These are phyloP conservation scores for Penicillium sp. DNA, from an alignment of 2,329 filamentous ascomycete genomes.

Conservation along the genomic window DNA sequence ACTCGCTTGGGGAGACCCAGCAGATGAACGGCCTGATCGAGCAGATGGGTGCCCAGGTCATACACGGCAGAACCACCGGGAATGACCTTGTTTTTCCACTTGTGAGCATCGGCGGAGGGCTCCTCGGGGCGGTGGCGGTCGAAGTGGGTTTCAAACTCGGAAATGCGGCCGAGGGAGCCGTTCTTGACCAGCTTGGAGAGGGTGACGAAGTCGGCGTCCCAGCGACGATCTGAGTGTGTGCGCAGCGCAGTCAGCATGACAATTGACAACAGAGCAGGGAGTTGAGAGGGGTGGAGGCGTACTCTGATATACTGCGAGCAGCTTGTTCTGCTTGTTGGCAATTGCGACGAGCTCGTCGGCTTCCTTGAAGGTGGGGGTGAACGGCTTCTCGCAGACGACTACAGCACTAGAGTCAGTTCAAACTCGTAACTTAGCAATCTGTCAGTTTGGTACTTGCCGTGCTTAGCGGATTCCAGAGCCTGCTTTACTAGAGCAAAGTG, in stretches of 20 bases:
- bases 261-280: neutral
- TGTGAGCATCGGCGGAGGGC: conserved; percentile 46
- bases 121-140: conserved; percentile 69
- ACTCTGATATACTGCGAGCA: conserved; percentile 72
- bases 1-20: conserved; percentile 71
- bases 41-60: conserved; percentile 74
- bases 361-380: conserved; percentile 71
- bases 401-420: neutral
- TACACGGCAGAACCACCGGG: conserved; percentile 71
- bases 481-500: conserved; percentile 69
- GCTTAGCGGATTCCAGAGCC: conserved; percentile 71
- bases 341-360: conserved; percentile 65
- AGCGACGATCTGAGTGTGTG: conserved; percentile 61
- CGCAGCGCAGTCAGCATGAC: conserved; percentile 11
- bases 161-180: conserved; percentile 67
- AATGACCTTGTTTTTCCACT: conserved; percentile 71
- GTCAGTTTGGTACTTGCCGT: conserved; percentile 47
- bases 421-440: neutral
- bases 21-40: conserved; percentile 73
- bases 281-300: conserved; percentile 18
- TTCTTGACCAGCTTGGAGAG: conserved; percentile 64
- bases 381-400: conserved; percentile 82
- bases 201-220: conserved; percentile 77
- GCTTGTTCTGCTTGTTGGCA: conserved; percentile 54
- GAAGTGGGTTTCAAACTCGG: conserved; percentile 80